Evolutionary conservation across 202 grass and related monocot species (phyloP).

Genomic region (Digitaria exilis): DNA sequence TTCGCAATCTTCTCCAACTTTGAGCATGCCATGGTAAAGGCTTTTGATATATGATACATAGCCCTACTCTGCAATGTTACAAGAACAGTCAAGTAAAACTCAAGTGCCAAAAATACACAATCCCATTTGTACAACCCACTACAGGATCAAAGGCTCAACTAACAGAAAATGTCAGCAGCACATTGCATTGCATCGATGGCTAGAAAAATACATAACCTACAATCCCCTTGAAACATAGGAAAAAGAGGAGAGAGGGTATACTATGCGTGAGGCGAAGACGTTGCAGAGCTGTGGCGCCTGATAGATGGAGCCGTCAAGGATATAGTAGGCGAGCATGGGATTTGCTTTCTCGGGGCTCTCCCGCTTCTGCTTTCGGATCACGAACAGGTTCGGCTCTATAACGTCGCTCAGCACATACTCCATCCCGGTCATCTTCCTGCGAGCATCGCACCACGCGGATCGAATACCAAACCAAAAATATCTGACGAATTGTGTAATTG

Average conservation of each 20-base stretch:
- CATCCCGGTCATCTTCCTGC: conserved; percentile 93
- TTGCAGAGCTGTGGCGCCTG: conserved; percentile 93
- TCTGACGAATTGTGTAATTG: too few species aligned
- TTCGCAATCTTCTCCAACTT: conserved; percentile 93
- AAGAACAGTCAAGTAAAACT: conserved; percentile 14
- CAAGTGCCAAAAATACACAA: background rate
- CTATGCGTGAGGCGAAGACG: conserved; percentile 92
- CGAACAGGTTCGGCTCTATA: conserved; percentile 94
- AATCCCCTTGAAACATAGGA: conserved; percentile 1
- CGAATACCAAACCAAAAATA: background rate
- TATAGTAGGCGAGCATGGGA: conserved; percentile 83
- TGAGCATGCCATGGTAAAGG: conserved; percentile 72
- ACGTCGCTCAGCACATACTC: conserved; percentile 93
- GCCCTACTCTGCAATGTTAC: conserved; percentile 67
- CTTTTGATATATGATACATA: conserved; percentile 94
- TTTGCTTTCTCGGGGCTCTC: conserved; percentile 68
- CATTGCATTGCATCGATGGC: background rate
- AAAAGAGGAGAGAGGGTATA: conserved; percentile 38
- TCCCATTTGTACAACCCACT: conserved; percentile 1
- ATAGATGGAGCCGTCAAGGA: conserved; percentile 97
- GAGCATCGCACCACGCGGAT: background rate
- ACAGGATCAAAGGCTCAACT: background rate
- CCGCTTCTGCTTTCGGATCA: conserved; percentile 95
- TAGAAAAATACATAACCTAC: background rate
- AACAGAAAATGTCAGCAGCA: background rate